Conservation (phyloP, 2,329 filamentous ascomycete species). For the Phoma herbarum region DNA sequence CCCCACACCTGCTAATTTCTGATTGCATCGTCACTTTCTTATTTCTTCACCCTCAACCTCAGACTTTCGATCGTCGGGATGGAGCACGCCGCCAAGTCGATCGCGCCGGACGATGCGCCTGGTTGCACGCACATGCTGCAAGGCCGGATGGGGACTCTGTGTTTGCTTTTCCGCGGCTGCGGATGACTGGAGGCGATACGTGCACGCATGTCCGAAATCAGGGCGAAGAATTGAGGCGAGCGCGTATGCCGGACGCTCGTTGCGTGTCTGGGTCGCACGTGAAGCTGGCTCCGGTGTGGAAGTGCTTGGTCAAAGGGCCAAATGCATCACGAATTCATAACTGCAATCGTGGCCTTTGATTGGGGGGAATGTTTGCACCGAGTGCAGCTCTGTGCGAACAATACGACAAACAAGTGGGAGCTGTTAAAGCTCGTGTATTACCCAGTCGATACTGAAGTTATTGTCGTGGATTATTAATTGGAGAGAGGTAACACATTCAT, state of each 20-base stretch:
- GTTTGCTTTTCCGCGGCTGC: background rate
- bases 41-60: background rate
- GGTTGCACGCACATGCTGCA: background rate
- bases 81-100: conserved; percentile 2
- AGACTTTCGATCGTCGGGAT: background rate
- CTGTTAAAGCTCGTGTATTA: too few species aligned
- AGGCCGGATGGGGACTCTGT: background rate
- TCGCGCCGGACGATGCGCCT: conserved; percentile 1
- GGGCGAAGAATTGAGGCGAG: background rate
- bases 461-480: too few species aligned
- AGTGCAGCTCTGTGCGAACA: too few species aligned
- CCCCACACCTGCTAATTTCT: background rate
- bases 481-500: too few species aligned
- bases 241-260: background rate
- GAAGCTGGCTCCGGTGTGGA: too few species aligned
- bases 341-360: too few species aligned
- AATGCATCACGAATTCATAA: too few species aligned
- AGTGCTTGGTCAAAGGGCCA: too few species aligned
- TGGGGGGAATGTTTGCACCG: too few species aligned
- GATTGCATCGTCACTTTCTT: conserved; percentile 9
- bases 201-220: background rate
- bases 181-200: background rate
- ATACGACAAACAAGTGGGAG: too few species aligned
- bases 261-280: too few species aligned
- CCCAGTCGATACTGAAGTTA: too few species aligned